A percentile compares a stretch with the other conserved stretches of the same genome.
These are phyloP conservation scores for Syncephalastrum monosporum DNA, from an alignment of 371 early-diverging fungal species.

Conservation along the genomic window DNA sequence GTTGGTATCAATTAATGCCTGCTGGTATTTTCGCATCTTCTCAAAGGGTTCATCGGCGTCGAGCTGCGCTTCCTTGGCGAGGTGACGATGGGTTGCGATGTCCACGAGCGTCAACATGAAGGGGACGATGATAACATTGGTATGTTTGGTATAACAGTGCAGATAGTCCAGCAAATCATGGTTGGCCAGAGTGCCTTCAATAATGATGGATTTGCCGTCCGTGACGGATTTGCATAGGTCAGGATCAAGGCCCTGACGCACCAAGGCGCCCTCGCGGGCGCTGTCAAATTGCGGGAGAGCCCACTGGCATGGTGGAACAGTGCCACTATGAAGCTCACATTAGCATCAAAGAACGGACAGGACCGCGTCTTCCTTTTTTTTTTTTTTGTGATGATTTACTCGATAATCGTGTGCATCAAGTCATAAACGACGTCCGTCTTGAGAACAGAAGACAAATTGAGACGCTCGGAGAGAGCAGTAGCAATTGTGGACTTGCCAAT, in stretches of 20 bases:
- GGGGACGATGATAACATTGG: slow-evolving; percentile 22
- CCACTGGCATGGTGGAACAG: slow-evolving; percentile 19
- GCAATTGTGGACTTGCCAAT: slow-evolving; percentile 39
- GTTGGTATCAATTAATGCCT: slow-evolving; percentile 11
- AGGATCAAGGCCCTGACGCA: slow-evolving; percentile 21
- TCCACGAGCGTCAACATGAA: slow-evolving; percentile 23
- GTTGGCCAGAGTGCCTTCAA: slow-evolving; percentile 34
- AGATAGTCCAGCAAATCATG: slow-evolving; percentile 28
- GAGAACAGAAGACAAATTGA: slow-evolving; percentile 36
- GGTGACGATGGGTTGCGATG: slow-evolving; percentile 4
- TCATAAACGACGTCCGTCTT: slow-evolving; percentile 40
- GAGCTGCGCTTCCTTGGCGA: slow-evolving; percentile 5
- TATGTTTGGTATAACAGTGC: slow-evolving; percentile 5
- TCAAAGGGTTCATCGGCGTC: slow-evolving; percentile 6
- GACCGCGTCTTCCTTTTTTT: not conserved
- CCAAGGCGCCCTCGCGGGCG: too few species aligned
- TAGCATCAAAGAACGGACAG: not conserved
- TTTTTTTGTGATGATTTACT: slow-evolving; percentile 16
- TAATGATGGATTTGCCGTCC: slow-evolving; percentile 45
- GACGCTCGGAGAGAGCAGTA: slow-evolving; percentile 30
- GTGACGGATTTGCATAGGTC: slow-evolving; percentile 33
- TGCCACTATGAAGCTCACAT: slow-evolving; percentile 4
- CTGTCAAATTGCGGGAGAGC: not conserved
- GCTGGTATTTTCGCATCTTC: slow-evolving; percentile 18
- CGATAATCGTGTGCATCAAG: slow-evolving; percentile 32